phyloP scores from a whole-genome alignment of 2,329 filamentous ascomycete species.

The Curvularia verruculosa region DNA sequence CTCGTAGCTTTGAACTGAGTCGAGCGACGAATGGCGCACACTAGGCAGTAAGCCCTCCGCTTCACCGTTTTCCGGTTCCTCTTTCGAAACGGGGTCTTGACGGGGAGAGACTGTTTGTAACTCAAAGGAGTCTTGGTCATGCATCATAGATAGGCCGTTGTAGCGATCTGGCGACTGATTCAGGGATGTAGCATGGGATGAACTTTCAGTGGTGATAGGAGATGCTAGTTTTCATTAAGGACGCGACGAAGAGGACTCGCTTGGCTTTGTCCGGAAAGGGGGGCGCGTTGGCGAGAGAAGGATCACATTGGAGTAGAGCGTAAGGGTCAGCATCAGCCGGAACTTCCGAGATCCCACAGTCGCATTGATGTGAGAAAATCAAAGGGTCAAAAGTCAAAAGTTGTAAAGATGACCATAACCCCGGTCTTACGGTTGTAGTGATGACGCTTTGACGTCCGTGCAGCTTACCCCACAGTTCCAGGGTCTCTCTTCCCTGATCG shows the following conservation, averaged over 20 bases:
- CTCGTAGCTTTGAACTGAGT: slow-evolving; percentile 54
- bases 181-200: slow-evolving; percentile 31
- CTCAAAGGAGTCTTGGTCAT: slow-evolving; percentile 34
- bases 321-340: slow-evolving; percentile 2
- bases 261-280: slow-evolving; percentile 7
- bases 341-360: not conserved
- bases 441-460: slow-evolving; percentile 22
- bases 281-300: not conserved
- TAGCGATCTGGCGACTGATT: slow-evolving; percentile 26
- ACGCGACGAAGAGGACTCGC: slow-evolving; percentile 22
- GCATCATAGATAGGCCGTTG: slow-evolving; percentile 13
- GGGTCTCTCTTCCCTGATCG: slow-evolving; percentile 2
- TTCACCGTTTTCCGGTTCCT: slow-evolving; percentile 30
- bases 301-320: slow-evolving; percentile 6
- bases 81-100: slow-evolving; percentile 14
- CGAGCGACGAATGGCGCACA: slow-evolving; percentile 29
- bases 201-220: slow-evolving; percentile 31
- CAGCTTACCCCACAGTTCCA: slow-evolving; percentile 17
- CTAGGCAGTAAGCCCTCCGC: slow-evolving; percentile 28
- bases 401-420: not conserved
- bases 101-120: slow-evolving; percentile 27
- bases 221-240: slow-evolving; percentile 23
- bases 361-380: not conserved
- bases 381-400: slow-evolving; percentile 1
- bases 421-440: slow-evolving; percentile 2